Evolutionary conservation across 2,329 filamentous ascomycete genomes (phyloP), one percentile per base, ranked within the genome.

Genomic region (Colletotrichum sp.): DNA sequence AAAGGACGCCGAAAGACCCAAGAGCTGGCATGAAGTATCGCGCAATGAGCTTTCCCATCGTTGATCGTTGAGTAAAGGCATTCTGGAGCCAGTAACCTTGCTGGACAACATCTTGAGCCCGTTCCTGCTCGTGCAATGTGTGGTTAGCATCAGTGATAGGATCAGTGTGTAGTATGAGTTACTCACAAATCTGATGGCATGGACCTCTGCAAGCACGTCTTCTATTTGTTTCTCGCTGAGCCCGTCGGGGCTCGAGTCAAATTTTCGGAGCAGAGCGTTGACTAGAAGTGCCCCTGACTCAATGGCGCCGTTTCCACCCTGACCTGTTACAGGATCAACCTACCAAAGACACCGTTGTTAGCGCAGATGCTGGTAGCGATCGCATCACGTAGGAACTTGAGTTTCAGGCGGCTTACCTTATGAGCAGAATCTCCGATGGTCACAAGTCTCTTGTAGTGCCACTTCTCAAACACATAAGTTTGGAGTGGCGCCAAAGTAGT

Each of bases 391-490:
- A 16, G 5, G 13, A 18, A 12, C 9, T 2, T 2, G 7, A 5
- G 2, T 10, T 12, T 2, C 55, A 13, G 39, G 5, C 39, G 5
- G 1, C 12, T n/a, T 78, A 83, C 84, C 81, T 87, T 88, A 74
- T 88, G 86, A 7, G 82, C 84, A 2, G 86, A 81, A 72, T 88
- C 87, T 2, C 86, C 86, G 7, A 88, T 81, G 1, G 82, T 79
- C 0, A 87, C 80, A 5, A 86, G 82, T 15, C 87, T 79, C 9
- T 82, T 80, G 57, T 82, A 86, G 66, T 85, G 81, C 84, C 86
- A 88, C 36, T 82, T 80, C 12, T 82, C 76, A 26, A 85, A 82
- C 2, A 85, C 81, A 44, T 83, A 84, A 73, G 87, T 85, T 64
- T 66, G 72, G 5, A 76, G 21, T 4, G 68, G 59, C 1, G 76